These are phyloP conservation scores for Colletotrichum lentis DNA, from an alignment of 2,329 filamentous ascomycete species.

Conservation along the genomic window DNA sequence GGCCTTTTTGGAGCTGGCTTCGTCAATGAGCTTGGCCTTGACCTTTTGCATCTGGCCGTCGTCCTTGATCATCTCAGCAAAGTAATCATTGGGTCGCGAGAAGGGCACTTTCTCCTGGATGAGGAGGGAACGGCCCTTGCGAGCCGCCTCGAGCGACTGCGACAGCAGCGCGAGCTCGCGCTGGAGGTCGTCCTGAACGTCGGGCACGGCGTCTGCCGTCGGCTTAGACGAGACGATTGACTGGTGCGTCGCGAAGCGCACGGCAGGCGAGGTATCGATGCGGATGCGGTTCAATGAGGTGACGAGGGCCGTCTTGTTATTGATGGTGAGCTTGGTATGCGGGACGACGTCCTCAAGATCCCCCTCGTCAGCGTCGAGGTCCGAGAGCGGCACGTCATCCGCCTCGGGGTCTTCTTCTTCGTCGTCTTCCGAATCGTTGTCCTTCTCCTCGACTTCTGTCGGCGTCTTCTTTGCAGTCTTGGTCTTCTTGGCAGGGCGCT, in stretches of 20 bases:
- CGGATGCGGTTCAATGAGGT: conserved; percentile 81
- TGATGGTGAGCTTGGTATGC: conserved; percentile 93
- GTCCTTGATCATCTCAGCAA: conserved; percentile 98
- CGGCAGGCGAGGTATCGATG: conserved; percentile 70
- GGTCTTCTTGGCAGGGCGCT: conserved; percentile 57
- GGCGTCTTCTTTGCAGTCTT: conserved; percentile 48
- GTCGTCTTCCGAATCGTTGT: conserved; percentile 62
- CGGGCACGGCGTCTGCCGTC: conserved; percentile 73
- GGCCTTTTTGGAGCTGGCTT: conserved; percentile 91
- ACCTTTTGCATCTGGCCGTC: conserved; percentile 99
- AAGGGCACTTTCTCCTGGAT: conserved; percentile 86
- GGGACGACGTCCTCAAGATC: conserved; percentile 88
- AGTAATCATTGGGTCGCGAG: conserved; percentile 90
- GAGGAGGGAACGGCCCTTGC: conserved; percentile 75
- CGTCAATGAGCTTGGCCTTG: conserved; percentile 90
- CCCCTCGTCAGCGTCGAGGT: conserved; percentile 79
- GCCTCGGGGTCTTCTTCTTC: conserved; percentile 78
- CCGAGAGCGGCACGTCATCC: conserved; percentile 88
- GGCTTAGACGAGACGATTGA: conserved; percentile 73
- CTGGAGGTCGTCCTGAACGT: conserved; percentile 89
- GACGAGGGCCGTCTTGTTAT: conserved; percentile 89
- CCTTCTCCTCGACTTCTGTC: conserved; percentile 51
- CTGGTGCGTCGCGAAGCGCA: conserved; percentile 86
- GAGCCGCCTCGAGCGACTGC: conserved; percentile 82
- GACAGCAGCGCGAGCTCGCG: conserved; percentile 94